phyloP scores from a whole-genome alignment of 2,329 filamentous ascomycete genomes.

The Cladosporium sp. region DNA sequence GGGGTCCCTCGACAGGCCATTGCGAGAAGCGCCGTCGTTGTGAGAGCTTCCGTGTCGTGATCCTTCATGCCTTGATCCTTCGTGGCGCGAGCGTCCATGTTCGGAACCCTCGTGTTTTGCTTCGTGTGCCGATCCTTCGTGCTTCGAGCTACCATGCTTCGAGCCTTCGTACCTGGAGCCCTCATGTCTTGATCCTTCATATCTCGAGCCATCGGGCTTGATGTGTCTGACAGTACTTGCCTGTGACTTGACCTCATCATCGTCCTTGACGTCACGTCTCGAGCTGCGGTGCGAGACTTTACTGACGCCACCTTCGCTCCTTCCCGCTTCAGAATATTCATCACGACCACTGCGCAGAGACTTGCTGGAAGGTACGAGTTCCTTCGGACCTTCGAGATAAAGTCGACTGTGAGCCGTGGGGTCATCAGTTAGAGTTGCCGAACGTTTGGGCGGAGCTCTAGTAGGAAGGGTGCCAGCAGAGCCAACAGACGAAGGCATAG shows the following conservation, averaged over 20 bases:
- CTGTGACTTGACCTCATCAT: constrained; percentile 2
- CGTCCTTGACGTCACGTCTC: not conserved
- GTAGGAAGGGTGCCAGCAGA: not conserved
- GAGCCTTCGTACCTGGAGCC: not conserved
- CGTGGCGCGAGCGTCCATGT: not conserved
- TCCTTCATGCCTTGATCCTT: not conserved
- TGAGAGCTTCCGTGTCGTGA: not conserved
- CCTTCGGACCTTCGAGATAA: constrained; percentile 4
- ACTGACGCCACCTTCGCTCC: not conserved
- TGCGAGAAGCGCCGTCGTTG: constrained; percentile 9
- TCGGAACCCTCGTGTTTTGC: not conserved
- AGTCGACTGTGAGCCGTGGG: not conserved
- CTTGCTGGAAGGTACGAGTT: not conserved
- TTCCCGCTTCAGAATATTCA: constrained; percentile 22
- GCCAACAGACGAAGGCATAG: constrained; percentile 11
- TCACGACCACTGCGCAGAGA: constrained; percentile 26
- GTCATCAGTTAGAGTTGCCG: constrained; percentile 6
- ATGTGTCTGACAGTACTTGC: constrained; percentile 9
- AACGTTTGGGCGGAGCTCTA: constrained; percentile 3
- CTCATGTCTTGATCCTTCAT: not conserved
- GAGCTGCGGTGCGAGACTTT: not conserved
- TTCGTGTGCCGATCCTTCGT: not conserved
- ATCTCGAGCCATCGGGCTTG: not conserved
- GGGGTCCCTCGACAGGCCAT: constrained; percentile 18
- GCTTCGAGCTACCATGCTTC: not conserved